Conservation (phyloP, 2,329 filamentous ascomycete genomes). For the Alternaria arbusti region DNA sequence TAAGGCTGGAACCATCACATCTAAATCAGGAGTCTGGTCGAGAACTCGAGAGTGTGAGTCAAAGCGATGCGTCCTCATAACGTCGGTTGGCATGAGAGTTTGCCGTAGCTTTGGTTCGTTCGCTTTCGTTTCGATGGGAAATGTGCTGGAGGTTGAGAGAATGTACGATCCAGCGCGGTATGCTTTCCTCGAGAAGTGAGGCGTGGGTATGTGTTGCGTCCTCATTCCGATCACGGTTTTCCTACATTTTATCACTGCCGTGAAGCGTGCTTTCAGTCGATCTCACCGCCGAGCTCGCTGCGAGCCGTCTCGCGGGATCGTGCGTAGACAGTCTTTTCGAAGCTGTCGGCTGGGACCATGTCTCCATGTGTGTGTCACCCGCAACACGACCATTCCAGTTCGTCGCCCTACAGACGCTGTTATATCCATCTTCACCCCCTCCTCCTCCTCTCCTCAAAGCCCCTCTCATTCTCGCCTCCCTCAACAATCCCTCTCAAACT, state of each 20-base stretch:
- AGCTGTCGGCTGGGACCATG: neutral
- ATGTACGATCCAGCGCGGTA: neutral
- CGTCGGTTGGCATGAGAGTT: neutral
- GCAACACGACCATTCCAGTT: neutral
- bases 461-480: constrained; percentile 16
- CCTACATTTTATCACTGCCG: neutral
- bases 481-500: constrained; percentile 42
- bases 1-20: neutral
- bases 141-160: neutral
- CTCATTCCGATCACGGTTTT: accelerated
- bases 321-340: neutral
- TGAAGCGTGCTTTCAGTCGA: neutral
- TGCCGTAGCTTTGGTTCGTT: neutral
- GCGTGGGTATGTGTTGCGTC: neutral
- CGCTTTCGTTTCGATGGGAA: neutral
- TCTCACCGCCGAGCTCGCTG: neutral
- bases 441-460: neutral
- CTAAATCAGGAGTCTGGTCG: neutral
- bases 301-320: neutral
- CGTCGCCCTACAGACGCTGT: neutral
- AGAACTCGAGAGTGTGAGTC: neutral
- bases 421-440: neutral
- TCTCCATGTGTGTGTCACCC: neutral
- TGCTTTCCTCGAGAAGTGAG: neutral
- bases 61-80: neutral